A percentile compares a stretch with the other conserved stretches of the same genome.
phyloP scores from a whole-genome alignment of 2,329 filamentous ascomycete species.

The Fusarium albidum region DNA sequence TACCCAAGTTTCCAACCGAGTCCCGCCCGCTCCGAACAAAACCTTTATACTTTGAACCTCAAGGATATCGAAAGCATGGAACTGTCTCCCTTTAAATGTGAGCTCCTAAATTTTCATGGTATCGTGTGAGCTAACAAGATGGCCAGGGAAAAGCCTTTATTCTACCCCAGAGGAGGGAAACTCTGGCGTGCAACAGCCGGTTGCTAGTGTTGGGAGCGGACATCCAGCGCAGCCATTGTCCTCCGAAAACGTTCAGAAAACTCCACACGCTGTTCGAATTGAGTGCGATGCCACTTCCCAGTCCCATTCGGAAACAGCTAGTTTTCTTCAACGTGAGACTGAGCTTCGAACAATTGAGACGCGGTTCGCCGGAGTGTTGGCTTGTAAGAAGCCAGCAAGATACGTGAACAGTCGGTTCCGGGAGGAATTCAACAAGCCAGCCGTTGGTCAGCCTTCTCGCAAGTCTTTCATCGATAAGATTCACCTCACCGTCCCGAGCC shows the following conservation, averaged over 20 bases:
- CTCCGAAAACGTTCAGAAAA: neutral
- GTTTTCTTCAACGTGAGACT: slow-evolving; percentile 48
- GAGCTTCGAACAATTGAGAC: slow-evolving; percentile 51
- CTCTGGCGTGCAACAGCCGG: slow-evolving; percentile 14
- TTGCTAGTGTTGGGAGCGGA: neutral
- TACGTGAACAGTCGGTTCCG: slow-evolving; percentile 50
- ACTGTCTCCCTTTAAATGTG: slow-evolving; percentile 47
- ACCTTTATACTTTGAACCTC: slow-evolving; percentile 41
- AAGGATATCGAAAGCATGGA: slow-evolving; percentile 47
- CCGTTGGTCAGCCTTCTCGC: slow-evolving; percentile 15
- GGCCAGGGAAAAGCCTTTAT: slow-evolving; percentile 14
- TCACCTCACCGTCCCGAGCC: slow-evolving; percentile 45
- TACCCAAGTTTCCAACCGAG: slow-evolving; percentile 46
- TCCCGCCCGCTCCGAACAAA: slow-evolving; percentile 38
- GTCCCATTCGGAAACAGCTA: slow-evolving; percentile 47
- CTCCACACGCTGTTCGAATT: neutral
- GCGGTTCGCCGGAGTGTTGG: slow-evolving; percentile 48
- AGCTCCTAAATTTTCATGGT: slow-evolving; percentile 5
- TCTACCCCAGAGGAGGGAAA: slow-evolving; percentile 37
- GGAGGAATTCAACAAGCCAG: slow-evolving; percentile 46
- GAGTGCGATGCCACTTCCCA: slow-evolving; percentile 18
- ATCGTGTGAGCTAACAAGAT: slow-evolving; percentile 1
- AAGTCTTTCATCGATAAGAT: slow-evolving; percentile 48
- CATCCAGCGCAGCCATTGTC: neutral
- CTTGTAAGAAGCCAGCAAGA: slow-evolving; percentile 41